Conservation (phyloP, 495 filamentous ascomycete genomes). For the Aspergillus avenaceus region DNA sequence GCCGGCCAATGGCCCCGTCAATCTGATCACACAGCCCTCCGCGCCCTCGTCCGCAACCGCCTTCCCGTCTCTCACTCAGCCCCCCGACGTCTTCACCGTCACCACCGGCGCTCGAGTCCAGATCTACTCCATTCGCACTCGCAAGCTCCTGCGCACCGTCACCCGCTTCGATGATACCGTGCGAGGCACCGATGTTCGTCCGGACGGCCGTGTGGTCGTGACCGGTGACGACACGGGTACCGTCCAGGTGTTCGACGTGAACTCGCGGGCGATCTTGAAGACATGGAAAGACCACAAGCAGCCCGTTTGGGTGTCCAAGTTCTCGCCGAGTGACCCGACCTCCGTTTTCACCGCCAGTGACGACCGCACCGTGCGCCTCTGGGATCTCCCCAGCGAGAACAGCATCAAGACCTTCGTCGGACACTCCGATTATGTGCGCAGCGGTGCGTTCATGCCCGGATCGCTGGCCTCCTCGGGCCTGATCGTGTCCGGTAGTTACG, state of each 20-base stretch:
- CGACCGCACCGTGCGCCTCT: slow-evolving; percentile 85
- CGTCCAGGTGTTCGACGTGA: slow-evolving; percentile 92
- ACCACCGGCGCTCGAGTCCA: slow-evolving; percentile 89
- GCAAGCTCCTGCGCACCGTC: slow-evolving; percentile 86
- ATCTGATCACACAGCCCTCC: slow-evolving; percentile 78
- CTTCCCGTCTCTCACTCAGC: slow-evolving; percentile 43
- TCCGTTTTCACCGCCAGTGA: slow-evolving; percentile 80
- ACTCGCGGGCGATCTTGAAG: slow-evolving; percentile 84
- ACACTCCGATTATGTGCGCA: slow-evolving; percentile 88
- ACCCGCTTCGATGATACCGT: slow-evolving; percentile 87
- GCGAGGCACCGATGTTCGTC: slow-evolving; percentile 77
- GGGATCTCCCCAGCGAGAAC: slow-evolving; percentile 82
- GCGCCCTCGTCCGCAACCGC: slow-evolving; percentile 43
- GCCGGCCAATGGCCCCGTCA: slow-evolving; percentile 77
- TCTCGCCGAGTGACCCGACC: slow-evolving; percentile 81
- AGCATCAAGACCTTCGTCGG: slow-evolving; percentile 77
- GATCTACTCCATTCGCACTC: slow-evolving; percentile 83
- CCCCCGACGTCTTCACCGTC: slow-evolving; percentile 79
- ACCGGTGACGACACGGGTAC: slow-evolving; percentile 86
- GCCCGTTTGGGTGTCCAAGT: slow-evolving; percentile 87
- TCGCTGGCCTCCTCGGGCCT: slow-evolving; percentile 62
- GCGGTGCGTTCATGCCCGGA: slow-evolving; percentile 79
- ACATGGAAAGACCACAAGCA: slow-evolving; percentile 96
- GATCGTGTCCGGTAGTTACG: slow-evolving; percentile 86
- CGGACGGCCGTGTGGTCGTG: slow-evolving; percentile 83